Evolutionary conservation across 441 rosid genomes (phyloP).

Genomic region (Syzygium syzygioides): DNA sequence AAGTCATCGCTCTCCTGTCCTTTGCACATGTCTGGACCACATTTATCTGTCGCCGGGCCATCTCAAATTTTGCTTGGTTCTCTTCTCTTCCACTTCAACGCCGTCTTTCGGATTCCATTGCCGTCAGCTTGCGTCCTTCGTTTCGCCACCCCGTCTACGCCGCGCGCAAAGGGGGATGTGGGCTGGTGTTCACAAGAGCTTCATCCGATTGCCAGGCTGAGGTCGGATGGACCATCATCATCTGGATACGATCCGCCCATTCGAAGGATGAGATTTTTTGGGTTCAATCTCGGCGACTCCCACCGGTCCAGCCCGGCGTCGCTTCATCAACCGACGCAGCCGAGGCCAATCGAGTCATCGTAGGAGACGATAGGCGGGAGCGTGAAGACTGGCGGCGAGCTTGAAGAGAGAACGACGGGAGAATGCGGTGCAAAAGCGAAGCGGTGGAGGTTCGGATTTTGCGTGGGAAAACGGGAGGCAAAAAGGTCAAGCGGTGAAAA

Average conservation of each 20-base stretch:
- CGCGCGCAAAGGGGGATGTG: background rate
- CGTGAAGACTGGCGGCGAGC: background rate
- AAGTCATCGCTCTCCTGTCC: background rate
- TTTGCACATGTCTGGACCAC: background rate
- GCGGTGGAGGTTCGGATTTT: background rate
- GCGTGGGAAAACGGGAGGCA: no score
- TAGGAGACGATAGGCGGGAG: background rate
- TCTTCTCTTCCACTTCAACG: background rate
- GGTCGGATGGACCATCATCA: background rate
- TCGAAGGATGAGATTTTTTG: background rate
- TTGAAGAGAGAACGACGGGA: background rate
- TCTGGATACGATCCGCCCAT: background rate
- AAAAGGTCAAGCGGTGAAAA: no score
- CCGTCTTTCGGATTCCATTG: background rate
- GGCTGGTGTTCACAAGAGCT: background rate
- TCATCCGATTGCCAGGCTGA: background rate
- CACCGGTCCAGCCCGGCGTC: fast-evolving
- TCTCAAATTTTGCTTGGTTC: background rate
- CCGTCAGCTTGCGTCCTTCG: background rate
- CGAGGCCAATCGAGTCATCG: background rate
- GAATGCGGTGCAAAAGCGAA: background rate
- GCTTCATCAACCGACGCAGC: background rate
- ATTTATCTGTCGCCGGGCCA: background rate
- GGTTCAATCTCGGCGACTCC: background rate
- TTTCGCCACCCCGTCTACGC: background rate